Percentiles rank a stretch among this genome's conserved stretches.
These are phyloP conservation scores for Chamaecyparis obtusa DNA, from an alignment of 75 land plant genomes.

Conservation along the genomic window DNA sequence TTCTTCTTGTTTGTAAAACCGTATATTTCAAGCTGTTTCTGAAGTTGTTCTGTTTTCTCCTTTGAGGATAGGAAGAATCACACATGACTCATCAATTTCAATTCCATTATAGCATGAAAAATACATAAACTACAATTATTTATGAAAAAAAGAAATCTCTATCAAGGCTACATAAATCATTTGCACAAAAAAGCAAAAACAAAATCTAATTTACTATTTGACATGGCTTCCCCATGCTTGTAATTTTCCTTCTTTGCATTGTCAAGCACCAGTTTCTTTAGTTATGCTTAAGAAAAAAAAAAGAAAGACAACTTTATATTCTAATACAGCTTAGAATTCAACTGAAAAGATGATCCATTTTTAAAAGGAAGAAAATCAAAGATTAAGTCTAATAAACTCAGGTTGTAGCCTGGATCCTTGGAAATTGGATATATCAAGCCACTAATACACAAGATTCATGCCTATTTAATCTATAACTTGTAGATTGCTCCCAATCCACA, in stretches of 20 bases:
- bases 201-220: neutral
- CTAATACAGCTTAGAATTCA: neutral
- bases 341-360: neutral
- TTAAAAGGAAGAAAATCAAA: neutral
- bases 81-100: neutral
- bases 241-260: neutral
- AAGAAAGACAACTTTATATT: neutral
- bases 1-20: neutral
- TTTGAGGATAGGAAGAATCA: neutral
- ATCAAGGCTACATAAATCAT: neutral
- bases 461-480: neutral
- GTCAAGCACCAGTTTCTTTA: neutral
- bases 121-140: neutral
- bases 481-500: neutral
- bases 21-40: neutral
- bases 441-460: neutral
- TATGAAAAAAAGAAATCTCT: neutral
- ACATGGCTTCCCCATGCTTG: neutral
- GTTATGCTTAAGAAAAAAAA: neutral
- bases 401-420: neutral
- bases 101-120: neutral
- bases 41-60: constrained; percentile 1
- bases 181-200: neutral
- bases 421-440: neutral
- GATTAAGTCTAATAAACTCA: neutral